phyloP scores from a whole-genome alignment of 208 protist species.

The Trypanosoma brucei region DNA sequence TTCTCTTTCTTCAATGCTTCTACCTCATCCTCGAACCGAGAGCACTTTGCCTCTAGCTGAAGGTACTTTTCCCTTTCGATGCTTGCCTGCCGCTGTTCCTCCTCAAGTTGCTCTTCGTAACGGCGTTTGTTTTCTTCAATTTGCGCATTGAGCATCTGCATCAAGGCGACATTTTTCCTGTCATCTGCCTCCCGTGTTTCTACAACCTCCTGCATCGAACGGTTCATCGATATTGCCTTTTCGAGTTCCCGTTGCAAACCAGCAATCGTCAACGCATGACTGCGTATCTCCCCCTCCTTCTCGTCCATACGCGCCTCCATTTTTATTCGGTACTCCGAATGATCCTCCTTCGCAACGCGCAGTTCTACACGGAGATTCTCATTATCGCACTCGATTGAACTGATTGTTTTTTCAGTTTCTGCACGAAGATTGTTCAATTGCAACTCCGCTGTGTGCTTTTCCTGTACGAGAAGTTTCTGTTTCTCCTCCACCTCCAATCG shows the following conservation, averaged over 20 bases:
- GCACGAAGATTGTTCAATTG: slow-evolving; percentile 27
- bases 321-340: slow-evolving; percentile 41
- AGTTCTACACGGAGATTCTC: slow-evolving; percentile 33
- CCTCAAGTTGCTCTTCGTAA: slow-evolving; percentile 51
- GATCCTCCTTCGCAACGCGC: slow-evolving; percentile 22
- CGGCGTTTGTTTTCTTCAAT: slow-evolving; percentile 69
- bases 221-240: slow-evolving; percentile 65
- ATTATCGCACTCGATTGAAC: slow-evolving; percentile 29
- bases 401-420: slow-evolving; percentile 36
- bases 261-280: slow-evolving; percentile 35
- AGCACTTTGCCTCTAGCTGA: slow-evolving; percentile 34
- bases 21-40: slow-evolving; percentile 40
- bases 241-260: slow-evolving; percentile 68
- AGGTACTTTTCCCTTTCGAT: slow-evolving; percentile 34
- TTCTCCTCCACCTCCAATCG: slow-evolving; percentile 41
- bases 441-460: slow-evolving; percentile 25
- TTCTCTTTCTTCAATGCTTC: slow-evolving; percentile 36
- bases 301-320: slow-evolving; percentile 34
- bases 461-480: slow-evolving; percentile 28
- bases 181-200: slow-evolving; percentile 71
- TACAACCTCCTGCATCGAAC: slow-evolving; percentile 63
- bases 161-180: slow-evolving; percentile 73
- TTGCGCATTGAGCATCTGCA: slow-evolving; percentile 83
- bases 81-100: slow-evolving; percentile 31
- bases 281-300: slow-evolving; percentile 44